A percentile compares a stretch with the other conserved stretches of the same genome.
These are phyloP conservation scores for Oryza officinalis DNA, from an alignment of 176 grass and related monocot genomes.

Conservation along the genomic window DNA sequence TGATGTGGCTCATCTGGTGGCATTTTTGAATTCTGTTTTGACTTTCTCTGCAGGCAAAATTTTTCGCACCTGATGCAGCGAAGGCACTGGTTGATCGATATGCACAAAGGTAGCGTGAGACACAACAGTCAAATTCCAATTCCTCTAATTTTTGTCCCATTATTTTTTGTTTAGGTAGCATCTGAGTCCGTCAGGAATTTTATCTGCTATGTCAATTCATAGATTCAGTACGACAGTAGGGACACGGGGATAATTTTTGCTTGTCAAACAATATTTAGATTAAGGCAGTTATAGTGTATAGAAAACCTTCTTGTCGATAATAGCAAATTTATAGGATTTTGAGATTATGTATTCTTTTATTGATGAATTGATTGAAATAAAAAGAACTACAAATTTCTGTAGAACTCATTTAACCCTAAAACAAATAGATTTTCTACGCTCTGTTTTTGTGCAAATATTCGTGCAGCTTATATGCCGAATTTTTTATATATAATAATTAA, in stretches of 20 bases:
- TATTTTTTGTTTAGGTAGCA: neutral
- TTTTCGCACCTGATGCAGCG: constrained; percentile 74
- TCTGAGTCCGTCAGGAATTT: neutral
- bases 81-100: constrained; percentile 91
- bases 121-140: neutral
- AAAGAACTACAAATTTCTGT: neutral
- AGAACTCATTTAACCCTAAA: neutral
- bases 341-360: neutral
- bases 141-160: neutral
- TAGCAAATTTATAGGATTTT: neutral
- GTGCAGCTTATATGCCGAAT: neutral
- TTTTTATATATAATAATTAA: no score
- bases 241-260: neutral
- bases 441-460: neutral
- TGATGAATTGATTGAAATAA: neutral
- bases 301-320: neutral
- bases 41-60: constrained; percentile 68
- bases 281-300: neutral
- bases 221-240: neutral
- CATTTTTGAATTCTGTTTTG: neutral
- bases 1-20: no score
- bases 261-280: neutral
- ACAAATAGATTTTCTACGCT: no score
- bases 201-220: neutral
- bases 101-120: constrained; percentile 43